phyloP scores from a whole-genome alignment of 495 filamentous ascomycete species.

The Neurospora hispaniola region DNA sequence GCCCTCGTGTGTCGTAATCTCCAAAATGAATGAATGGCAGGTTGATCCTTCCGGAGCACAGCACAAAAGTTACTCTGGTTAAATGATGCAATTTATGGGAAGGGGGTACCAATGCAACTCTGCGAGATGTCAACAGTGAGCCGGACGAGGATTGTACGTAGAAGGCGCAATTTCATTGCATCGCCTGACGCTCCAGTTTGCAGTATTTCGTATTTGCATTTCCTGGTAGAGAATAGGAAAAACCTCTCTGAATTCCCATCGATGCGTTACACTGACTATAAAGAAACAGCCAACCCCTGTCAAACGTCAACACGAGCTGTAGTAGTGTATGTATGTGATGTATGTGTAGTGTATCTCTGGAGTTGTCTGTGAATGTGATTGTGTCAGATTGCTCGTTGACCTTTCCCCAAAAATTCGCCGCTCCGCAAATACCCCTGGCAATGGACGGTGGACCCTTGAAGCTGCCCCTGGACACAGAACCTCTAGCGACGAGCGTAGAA shows the following conservation, averaged over 20 bases:
- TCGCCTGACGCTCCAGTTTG: background rate
- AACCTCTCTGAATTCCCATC: background rate
- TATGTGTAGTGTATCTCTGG: background rate
- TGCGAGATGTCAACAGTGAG: background rate
- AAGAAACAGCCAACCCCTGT: background rate
- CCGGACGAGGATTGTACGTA: background rate
- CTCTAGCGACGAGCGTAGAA: background rate
- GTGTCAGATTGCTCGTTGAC: background rate
- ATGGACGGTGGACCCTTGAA: background rate
- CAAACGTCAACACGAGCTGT: background rate
- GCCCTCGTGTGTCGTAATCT: background rate
- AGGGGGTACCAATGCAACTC: background rate
- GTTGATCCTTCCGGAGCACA: background rate
- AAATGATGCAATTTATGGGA: background rate
- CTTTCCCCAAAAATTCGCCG: background rate
- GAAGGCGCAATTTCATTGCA: background rate
- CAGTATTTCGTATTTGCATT: background rate
- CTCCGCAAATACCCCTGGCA: background rate
- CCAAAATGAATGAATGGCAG: background rate
- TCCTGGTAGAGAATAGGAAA: background rate
- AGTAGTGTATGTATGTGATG: background rate
- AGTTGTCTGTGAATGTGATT: background rate
- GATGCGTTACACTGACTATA: background rate
- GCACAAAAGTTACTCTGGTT: background rate
- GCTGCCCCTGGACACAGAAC: background rate